Base-by-base conservation (phyloP, 495 filamentous ascomycete species). In the Poronia punctata region DNA sequence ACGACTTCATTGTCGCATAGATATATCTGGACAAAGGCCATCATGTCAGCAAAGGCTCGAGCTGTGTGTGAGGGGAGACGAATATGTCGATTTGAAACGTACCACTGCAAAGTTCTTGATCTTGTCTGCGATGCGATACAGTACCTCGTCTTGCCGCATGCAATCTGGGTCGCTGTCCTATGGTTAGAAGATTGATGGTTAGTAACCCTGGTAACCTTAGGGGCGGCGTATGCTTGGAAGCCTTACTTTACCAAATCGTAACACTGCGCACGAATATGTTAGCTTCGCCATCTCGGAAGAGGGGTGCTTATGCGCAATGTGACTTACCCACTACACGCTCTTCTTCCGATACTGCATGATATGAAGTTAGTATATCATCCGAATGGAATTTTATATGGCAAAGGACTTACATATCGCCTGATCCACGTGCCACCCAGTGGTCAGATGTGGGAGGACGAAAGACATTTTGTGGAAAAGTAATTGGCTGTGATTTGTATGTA, bases 381-480 rank as follows among this genome's bases (percentile, higher is more conserved):
- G 7, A 11, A 20, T 4, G 6, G 10, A 3, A 26, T 5, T 14
- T 5, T 7, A 1, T 3, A 16, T 21, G 18, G 34, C 2, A 35
- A 9, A n/a, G 11, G 27, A 45, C 42, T 10, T 45, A 45, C 42
- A 78, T 53, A 93, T 94, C 33, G 85, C 86, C 66, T 95, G 88
- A 67, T 95, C 89, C 43, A 95, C 87, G 53, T 95, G 88, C 90
- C 92, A 97, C 49, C 88, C 92, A 9, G 86, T 93, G 40, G 78
- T 75, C 23, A 98, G 75, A 65, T 98, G 92, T 14, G 92, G 92
- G 10, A 98, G 76, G 10, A 96, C 86, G 39, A 97, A 84, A 39
- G 88, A 95, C 56, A 88, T 86, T 84, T 92, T 94, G 36, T 3
- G 12, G 14, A 21, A n/a, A n/a, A n/a, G n/a, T n/a, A n/a, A n/a